Percentiles rank a stretch among this genome's conserved stretches.
Conservation (phyloP, 345 rosid genomes). For the Arabidopsis thaliana region DNA sequence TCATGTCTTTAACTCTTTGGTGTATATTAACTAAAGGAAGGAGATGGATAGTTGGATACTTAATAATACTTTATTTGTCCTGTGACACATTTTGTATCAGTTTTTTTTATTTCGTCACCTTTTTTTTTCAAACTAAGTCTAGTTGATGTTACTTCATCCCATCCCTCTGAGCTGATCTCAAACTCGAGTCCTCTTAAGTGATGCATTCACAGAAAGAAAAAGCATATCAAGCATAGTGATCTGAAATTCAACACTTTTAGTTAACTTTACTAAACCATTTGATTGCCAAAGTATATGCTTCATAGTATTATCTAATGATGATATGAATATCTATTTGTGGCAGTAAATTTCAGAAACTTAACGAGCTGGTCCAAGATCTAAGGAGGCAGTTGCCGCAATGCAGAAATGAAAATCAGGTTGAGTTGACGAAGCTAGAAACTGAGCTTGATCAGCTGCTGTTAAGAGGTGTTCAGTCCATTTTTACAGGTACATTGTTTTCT, state of each 20-base stretch:
- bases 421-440: slow-evolving; percentile 51
- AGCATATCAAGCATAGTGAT: no score
- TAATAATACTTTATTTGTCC: neutral
- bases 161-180: no score
- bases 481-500: slow-evolving; percentile 21
- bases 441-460: slow-evolving; percentile 56
- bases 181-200: no score
- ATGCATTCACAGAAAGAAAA: no score
- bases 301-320: neutral
- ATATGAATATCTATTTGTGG: neutral
- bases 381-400: slow-evolving; percentile 61
- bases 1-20: no score
- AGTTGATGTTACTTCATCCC: no score
- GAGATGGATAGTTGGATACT: no score
- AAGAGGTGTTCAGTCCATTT: slow-evolving; percentile 50
- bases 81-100: neutral
- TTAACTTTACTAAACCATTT: neutral
- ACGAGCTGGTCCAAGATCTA: slow-evolving; percentile 61
- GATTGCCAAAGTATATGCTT: no score
- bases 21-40: no score
- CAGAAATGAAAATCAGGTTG: slow-evolving; percentile 51
- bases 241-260: neutral
- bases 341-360: slow-evolving; percentile 35
- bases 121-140: no score
- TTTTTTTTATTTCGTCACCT: no score